These are phyloP conservation scores for Colletotrichum shisoi DNA, from an alignment of 2,329 filamentous ascomycete genomes.

Conservation along the genomic window DNA sequence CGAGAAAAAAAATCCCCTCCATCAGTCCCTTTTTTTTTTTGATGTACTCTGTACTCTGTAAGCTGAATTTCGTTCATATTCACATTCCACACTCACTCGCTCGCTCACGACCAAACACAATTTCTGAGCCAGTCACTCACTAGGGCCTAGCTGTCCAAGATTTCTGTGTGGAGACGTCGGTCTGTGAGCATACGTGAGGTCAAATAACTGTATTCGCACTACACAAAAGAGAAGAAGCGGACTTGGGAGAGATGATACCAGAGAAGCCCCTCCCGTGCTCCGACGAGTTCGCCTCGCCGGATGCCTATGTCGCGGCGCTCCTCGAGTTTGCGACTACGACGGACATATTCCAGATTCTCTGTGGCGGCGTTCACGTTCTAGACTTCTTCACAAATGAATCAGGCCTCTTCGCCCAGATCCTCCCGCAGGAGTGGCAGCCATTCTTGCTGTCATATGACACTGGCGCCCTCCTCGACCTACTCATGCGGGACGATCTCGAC, in stretches of 20 bases:
- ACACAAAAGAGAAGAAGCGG: background rate
- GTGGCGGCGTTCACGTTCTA: slow-evolving; percentile 94
- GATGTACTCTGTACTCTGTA: slow-evolving; percentile 13
- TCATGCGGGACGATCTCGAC: slow-evolving; percentile 79
- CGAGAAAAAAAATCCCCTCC: slow-evolving; percentile 40
- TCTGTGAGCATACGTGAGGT: background rate
- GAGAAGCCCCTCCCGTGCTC: slow-evolving; percentile 71
- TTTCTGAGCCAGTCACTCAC: background rate
- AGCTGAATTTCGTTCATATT: slow-evolving; percentile 27
- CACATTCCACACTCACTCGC: slow-evolving; percentile 15
- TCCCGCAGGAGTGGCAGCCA: slow-evolving; percentile 81
- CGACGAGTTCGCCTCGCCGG: slow-evolving; percentile 72
- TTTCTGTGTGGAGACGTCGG: too few relatives aligned
- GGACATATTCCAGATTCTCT: slow-evolving; percentile 83
- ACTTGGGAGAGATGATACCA: slow-evolving; percentile 54
- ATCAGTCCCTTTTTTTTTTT: slow-evolving; percentile 16
- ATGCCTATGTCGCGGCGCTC: slow-evolving; percentile 81
- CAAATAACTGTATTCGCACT: background rate
- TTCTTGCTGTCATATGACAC: slow-evolving; percentile 78
- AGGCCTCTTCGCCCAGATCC: slow-evolving; percentile 78
- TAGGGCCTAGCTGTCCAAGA: background rate
- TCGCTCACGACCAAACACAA: background rate
- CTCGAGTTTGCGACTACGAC: slow-evolving; percentile 78
- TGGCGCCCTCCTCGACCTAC: slow-evolving; percentile 78
- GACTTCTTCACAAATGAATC: slow-evolving; percentile 92